These are phyloP conservation scores for Lentinus brumalis DNA, from an alignment of 768 basidiomycete species.

Conservation along the genomic window DNA sequence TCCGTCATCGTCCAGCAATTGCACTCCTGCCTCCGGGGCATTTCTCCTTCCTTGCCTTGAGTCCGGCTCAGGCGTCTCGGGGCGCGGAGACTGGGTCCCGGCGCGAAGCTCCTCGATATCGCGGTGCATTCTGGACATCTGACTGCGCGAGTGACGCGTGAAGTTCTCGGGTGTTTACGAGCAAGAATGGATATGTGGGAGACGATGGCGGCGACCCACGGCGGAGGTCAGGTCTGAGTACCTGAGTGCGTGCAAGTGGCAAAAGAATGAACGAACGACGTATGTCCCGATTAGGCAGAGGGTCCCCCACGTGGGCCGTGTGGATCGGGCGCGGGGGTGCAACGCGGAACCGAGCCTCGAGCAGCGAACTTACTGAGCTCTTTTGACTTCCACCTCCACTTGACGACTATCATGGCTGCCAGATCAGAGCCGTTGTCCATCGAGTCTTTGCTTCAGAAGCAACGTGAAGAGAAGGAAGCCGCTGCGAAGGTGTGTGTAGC, in stretches of 20 bases:
- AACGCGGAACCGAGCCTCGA: neutral
- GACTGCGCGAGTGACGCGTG: neutral
- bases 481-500: conserved; percentile 73
- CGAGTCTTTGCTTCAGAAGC: conserved; percentile 82
- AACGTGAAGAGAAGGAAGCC: conserved; percentile 86
- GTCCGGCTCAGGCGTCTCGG: conserved; percentile 64
- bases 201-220: neutral
- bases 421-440: conserved; percentile 81
- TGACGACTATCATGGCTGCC: conserved; percentile 38
- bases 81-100: conserved; percentile 46
- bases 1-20: conserved; percentile 72
- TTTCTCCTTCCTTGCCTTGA: conserved; percentile 63
- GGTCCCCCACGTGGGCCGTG: conserved; percentile 7
- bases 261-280: conserved; percentile 11
- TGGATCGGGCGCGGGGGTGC: conserved; percentile 1
- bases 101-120: conserved; percentile 26
- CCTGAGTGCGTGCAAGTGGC: conserved; percentile 7
- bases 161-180: too few relatives aligned
- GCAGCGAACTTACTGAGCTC: neutral
- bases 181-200: neutral
- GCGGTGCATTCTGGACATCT: conserved; percentile 25
- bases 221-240: neutral
- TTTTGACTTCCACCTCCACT: neutral
- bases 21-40: conserved; percentile 43
- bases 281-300: conserved; percentile 8